Evolutionary conservation across 1,284 basidiomycete species (phyloP), one percentile per base, ranked within the genome.

Genomic region (Kwoniella shivajii): DNA sequence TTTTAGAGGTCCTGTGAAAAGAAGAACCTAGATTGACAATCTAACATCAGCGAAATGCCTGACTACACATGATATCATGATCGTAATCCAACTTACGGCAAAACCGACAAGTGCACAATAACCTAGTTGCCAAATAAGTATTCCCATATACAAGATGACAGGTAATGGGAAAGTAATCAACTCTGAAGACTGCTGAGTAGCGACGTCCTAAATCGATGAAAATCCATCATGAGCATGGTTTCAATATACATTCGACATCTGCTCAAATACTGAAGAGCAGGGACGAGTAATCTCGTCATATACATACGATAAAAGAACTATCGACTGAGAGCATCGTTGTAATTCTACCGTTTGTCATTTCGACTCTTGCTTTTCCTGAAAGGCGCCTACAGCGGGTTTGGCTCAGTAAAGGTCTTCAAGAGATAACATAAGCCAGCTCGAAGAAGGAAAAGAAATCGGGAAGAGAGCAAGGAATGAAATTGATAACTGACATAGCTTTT

Each of bases 301-400:
- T 49, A 84, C 84, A 81, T 80, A 73, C 66, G 14, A 86, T 84
- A 27, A 79, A 80, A 51, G 80, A 81, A 3, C 73, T 76, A 22
- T 89, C 87, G 20, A 86, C 82, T 2, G 84, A 84, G 26, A 88
- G 86, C 81, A 88, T 84, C 0, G 86, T 88, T 5, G 85, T 88
- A 54, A 88, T 84, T 67, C 60, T 51, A 3, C 65, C 65, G 31
- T 50, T 57, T 20, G 61, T 57, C 37, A 63, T 50, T 4, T 52
- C 46, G 3, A 58, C 6, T n/a, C 62, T 43, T 5, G 66, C 33
- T 36, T 60, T 60, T 20, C 56, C 56, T n/a, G 62, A 65, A 10
- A 67, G 51, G 6, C 59, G 50, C 59, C 61, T 63, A 34, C 27
- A 22, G n/a, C n/a, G n/a, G n/a, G n/a, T 30, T 29, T 13, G 13